These are phyloP conservation scores for Diospyros lotus DNA, from an alignment of 148 eudicot species.

Conservation along the genomic window DNA sequence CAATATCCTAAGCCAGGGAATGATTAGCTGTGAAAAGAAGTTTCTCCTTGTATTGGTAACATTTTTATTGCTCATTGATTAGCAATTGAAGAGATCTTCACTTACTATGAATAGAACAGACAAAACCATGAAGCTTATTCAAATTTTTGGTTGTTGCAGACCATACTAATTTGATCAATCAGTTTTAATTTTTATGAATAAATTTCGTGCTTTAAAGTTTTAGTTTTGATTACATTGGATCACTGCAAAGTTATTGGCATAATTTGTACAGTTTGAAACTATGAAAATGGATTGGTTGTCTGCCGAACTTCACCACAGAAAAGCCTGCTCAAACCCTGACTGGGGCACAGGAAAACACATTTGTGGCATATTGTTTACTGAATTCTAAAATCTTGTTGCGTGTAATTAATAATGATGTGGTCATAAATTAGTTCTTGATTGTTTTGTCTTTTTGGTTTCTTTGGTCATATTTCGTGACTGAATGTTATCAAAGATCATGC, in stretches of 20 bases:
- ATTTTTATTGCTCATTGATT: too few relatives aligned
- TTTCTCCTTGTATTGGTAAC: too few relatives aligned
- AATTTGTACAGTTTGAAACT: not conserved
- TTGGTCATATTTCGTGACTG: not conserved
- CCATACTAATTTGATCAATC: too few relatives aligned
- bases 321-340: not conserved
- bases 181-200: too few relatives aligned
- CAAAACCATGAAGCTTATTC: too few relatives aligned
- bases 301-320: too few relatives aligned
- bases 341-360: too few relatives aligned
- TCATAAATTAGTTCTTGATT: not conserved
- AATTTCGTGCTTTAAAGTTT: not conserved
- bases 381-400: not conserved
- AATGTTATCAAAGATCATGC: slow-evolving; percentile 4
- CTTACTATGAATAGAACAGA: too few relatives aligned
- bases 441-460: not conserved
- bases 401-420: not conserved
- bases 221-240: not conserved
- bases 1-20: too few relatives aligned
- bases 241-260: not conserved
- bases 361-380: not conserved
- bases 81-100: too few relatives aligned
- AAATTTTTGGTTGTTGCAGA: too few relatives aligned
- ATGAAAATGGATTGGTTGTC: not conserved
- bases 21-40: too few relatives aligned